Percentiles rank a stretch among this genome's conserved stretches.
Evolutionary conservation across 495 filamentous ascomycete species (phyloP).

Genomic region (Saxophila tyrrhenica): DNA sequence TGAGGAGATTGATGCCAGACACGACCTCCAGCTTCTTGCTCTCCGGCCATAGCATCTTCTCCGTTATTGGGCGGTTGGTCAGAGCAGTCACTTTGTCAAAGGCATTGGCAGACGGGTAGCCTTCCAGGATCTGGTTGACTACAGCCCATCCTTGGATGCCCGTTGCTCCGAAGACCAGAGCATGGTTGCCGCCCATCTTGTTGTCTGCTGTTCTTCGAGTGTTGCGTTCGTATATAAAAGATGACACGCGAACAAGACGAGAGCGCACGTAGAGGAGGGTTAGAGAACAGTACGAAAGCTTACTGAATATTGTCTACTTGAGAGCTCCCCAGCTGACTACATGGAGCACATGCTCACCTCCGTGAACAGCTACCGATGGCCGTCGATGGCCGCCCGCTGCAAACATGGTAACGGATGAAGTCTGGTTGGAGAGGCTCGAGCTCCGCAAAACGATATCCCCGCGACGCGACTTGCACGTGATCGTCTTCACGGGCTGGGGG

Average conservation of each 20-base stretch:
- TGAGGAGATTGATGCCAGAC: conserved; percentile 34
- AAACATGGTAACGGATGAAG: not conserved
- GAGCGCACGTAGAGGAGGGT: not conserved
- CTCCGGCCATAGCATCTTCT: conserved; percentile 34
- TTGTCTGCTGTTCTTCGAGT: no score
- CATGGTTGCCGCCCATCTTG: conserved; percentile 20
- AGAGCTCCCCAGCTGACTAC: not conserved
- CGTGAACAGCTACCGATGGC: not conserved
- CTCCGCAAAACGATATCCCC: conserved; percentile 4
- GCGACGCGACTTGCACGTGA: conserved; percentile 2
- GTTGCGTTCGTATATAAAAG: no score
- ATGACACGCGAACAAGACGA: no score
- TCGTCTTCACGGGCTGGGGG: not conserved
- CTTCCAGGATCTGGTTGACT: conserved; percentile 33
- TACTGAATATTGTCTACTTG: no score
- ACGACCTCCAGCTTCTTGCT: conserved; percentile 34
- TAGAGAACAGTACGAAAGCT: not conserved
- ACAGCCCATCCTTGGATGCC: conserved; percentile 42
- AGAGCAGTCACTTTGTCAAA: conserved; percentile 37
- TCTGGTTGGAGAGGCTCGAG: not conserved
- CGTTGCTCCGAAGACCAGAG: conserved; percentile 25
- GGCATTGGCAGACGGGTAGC: conserved; percentile 31
- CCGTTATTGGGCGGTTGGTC: conserved; percentile 34
- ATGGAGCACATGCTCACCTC: not conserved
- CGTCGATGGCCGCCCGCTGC: no score